Evolutionary conservation across 2,329 filamentous ascomycete genomes (phyloP).

Genomic region (Xylaria sp.): DNA sequence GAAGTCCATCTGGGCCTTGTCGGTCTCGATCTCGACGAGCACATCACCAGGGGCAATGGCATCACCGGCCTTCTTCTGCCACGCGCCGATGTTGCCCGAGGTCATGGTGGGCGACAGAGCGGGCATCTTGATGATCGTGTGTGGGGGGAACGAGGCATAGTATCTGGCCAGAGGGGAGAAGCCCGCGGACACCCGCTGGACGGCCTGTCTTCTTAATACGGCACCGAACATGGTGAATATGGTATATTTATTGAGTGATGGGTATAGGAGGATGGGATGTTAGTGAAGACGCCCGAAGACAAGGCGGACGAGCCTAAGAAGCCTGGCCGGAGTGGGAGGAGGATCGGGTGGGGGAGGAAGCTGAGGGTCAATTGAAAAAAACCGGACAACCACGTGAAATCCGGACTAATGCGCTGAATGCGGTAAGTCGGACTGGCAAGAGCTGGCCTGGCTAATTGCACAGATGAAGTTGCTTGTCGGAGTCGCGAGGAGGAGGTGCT

Average conservation of each 20-base stretch:
- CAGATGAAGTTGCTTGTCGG: slow-evolving; percentile 18
- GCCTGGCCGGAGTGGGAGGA: slow-evolving; percentile 12
- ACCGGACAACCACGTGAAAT: slow-evolving; percentile 16
- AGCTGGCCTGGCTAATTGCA: slow-evolving; percentile 24
- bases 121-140: slow-evolving; percentile 96
- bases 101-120: slow-evolving; percentile 98
- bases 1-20: slow-evolving; percentile 99
- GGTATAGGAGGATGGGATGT: slow-evolving; percentile 5
- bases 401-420: slow-evolving; percentile 19
- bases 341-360: neutral
- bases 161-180: slow-evolving; percentile 54
- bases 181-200: slow-evolving; percentile 47
- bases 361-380: slow-evolving; percentile 8
- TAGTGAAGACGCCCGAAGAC: neutral
- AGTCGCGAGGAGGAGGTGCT: slow-evolving; percentile 2
- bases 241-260: slow-evolving; percentile 16
- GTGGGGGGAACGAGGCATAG: slow-evolving; percentile 83
- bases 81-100: slow-evolving; percentile 88
- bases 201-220: slow-evolving; percentile 57
- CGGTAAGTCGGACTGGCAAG: slow-evolving; percentile 17
- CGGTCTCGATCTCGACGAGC: slow-evolving; percentile 95
- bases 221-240: slow-evolving; percentile 54
- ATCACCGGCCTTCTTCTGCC: slow-evolving; percentile 97
- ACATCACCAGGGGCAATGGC: slow-evolving; percentile 85
- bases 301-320: slow-evolving; percentile 8